Evolutionary conservation across 2,329 filamentous ascomycete species (phyloP), one percentile per base, ranked within the genome.

Genomic region (Onygena corvina): DNA sequence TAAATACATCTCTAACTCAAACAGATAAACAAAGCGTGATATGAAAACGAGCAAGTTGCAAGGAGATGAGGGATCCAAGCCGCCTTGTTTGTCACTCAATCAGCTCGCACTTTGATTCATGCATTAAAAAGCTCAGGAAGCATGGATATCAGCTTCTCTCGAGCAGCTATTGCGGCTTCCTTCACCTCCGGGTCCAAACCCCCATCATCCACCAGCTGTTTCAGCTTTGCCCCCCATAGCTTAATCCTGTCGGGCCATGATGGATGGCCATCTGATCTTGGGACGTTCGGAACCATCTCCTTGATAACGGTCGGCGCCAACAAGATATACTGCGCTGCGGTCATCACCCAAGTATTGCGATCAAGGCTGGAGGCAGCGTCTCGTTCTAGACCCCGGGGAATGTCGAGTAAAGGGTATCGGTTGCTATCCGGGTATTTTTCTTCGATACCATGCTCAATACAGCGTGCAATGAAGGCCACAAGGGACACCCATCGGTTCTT

Each of bases 281-380:
- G n/a, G n/a, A n/a, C n/a, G n/a, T n/a, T n/a, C n/a, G n/a, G n/a
- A n/a, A n/a, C n/a, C n/a, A n/a, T n/a, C n/a, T 36, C 34, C 6
- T 20, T 8, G 8, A 36, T 36, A 9, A 36, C 16, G 1, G 34
- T 7, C 9, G 2, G 2, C 9, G 34, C 34, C 34, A 36, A 9
- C 34, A 38, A 16, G 44, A 38, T 33, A 48, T 47, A 25, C 40
- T 23, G 49, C 12, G 45, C 49, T 6, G 45, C 49, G 33, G 48
- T 27, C 49, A 51, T 44, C 4, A 44, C 49, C 20, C 44, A 30
- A 4, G 49, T 47, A 23, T 51, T 25, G 1, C 33, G 40, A 42
- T 25, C 21, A 33, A 48, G 18, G 4, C 29, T 30, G 12, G 33
- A 16, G n/a, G 33, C 11, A 9, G 14, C 7, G 14, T 35, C 18